Conservation (phyloP, 176 grass and related monocot species). For the Carex kokanica region DNA sequence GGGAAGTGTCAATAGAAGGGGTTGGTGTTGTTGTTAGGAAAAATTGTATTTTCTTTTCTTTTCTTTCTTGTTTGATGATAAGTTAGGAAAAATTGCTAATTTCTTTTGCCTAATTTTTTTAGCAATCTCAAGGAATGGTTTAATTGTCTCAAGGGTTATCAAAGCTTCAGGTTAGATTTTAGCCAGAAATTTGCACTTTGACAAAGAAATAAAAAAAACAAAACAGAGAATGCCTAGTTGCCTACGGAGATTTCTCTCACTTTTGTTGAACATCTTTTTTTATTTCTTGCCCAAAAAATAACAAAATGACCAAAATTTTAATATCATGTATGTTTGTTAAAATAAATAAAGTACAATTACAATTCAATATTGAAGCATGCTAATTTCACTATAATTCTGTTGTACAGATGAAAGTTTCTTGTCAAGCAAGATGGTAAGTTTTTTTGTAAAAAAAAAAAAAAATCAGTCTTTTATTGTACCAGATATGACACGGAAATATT, state of each 20-base stretch:
- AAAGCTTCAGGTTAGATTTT: not conserved
- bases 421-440: not conserved
- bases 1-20: not conserved
- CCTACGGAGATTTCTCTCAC: not conserved
- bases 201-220: not conserved
- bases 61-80: too few species aligned
- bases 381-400: not conserved
- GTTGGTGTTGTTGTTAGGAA: conserved; percentile 26
- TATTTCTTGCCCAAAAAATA: not conserved
- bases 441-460: not conserved
- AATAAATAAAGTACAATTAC: not conserved
- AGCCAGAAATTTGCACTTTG: not conserved
- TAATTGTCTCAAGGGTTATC: conserved; percentile 11
- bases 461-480: not conserved
- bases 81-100: not conserved
- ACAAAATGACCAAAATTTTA: not conserved
- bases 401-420: not conserved
- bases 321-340: not conserved
- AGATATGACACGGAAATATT: not conserved
- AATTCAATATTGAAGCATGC: not conserved
- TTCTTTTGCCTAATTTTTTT: not conserved
- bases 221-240: not conserved
- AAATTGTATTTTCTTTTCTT: too few species aligned
- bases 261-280: not conserved
- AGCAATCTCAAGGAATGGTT: not conserved